Percentiles rank a stretch among this genome's conserved stretches.
Evolutionary conservation across 164 flowering plant species (phyloP).

Genomic region (Pachysandra terminalis): DNA sequence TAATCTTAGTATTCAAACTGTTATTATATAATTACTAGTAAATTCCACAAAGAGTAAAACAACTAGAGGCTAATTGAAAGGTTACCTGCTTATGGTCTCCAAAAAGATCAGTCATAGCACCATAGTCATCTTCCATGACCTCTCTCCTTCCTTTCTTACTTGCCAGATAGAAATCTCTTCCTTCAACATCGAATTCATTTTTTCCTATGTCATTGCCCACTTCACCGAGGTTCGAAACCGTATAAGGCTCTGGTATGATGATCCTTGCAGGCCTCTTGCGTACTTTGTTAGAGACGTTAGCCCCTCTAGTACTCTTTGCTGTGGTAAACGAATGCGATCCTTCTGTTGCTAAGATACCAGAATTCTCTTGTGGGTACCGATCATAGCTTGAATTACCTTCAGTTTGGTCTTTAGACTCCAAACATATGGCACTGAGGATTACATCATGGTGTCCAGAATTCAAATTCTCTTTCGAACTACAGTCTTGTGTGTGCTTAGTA

Average conservation of each 20-base stretch:
- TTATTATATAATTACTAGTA: no score
- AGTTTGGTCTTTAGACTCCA: background rate
- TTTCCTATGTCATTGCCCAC: background rate
- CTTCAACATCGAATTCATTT: constrained; percentile 26
- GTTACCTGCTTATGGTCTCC: constrained; percentile 48
- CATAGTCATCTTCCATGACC: constrained; percentile 42
- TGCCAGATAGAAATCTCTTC: constrained; percentile 30
- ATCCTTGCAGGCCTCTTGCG: constrained; percentile 36
- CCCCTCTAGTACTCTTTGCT: background rate
- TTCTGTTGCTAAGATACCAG: background rate
- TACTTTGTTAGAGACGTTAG: background rate
- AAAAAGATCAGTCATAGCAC: constrained; percentile 23
- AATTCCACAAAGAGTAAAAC: no score
- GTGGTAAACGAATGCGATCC: constrained; percentile 2
- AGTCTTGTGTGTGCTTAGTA: background rate
- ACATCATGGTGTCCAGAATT: background rate
- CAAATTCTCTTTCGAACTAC: background rate
- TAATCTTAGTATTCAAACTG: background rate
- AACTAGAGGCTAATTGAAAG: no score
- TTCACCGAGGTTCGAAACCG: constrained; percentile 9
- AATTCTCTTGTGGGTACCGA: background rate
- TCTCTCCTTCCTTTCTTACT: constrained; percentile 42
- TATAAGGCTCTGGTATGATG: constrained; percentile 16
- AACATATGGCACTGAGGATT: background rate
- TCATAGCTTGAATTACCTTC: no score